A percentile compares a stretch with the other conserved stretches of the same genome.
Evolutionary conservation across 192 early-diverging fungal genomes (phyloP).

Genomic region (Umbelopsis isabellina): DNA sequence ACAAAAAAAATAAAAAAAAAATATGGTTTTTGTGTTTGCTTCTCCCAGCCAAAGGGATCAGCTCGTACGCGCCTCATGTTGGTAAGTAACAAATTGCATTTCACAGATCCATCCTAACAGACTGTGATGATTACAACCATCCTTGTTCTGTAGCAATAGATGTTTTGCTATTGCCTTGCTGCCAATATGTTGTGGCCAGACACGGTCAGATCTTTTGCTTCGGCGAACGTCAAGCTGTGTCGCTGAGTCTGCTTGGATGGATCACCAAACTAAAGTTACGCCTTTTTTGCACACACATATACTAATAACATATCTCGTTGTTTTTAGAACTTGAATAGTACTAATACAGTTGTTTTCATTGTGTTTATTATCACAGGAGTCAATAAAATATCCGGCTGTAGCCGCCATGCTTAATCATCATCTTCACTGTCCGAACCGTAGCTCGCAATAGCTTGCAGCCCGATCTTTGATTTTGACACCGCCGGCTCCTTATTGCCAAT

Average conservation of each 20-base stretch:
- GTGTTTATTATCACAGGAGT: too few relatives aligned
- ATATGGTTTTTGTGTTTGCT: not conserved
- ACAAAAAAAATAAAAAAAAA: not conserved
- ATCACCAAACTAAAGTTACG: too few relatives aligned
- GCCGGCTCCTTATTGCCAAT: not conserved
- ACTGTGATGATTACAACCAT: conserved; percentile 1
- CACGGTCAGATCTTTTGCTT: not conserved
- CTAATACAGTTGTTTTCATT: too few relatives aligned
- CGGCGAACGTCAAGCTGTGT: not conserved
- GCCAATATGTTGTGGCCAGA: conserved; percentile 3
- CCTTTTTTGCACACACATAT: too few relatives aligned
- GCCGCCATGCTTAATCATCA: not conserved
- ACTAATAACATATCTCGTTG: too few relatives aligned
- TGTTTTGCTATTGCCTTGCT: conserved; percentile 17
- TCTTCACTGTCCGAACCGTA: conserved; percentile 20
- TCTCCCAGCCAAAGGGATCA: not conserved
- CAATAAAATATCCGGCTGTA: too few relatives aligned
- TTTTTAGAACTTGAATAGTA: too few relatives aligned
- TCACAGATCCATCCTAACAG: not conserved
- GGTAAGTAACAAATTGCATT: too few relatives aligned
- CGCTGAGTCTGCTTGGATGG: not conserved
- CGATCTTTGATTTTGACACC: not conserved
- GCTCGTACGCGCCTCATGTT: too few relatives aligned
- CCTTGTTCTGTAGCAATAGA: conserved; percentile 24
- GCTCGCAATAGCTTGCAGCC: not conserved